Evolutionary conservation across 2,329 filamentous ascomycete genomes (phyloP).

Genomic region (Botrytis deweyae): DNA sequence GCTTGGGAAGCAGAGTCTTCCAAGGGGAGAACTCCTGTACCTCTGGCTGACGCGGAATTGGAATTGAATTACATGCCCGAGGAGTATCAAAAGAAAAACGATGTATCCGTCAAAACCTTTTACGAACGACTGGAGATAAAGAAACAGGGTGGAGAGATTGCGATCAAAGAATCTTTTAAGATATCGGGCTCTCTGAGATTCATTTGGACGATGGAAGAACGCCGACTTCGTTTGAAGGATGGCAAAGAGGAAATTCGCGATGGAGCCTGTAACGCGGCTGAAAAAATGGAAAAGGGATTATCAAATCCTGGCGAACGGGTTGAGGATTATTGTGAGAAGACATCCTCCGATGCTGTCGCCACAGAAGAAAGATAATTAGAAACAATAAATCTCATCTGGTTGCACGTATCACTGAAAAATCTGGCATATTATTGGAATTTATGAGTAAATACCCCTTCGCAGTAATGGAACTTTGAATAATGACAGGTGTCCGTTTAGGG

Average conservation of each 20-base stretch:
- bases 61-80: background rate
- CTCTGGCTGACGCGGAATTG: background rate
- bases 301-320: background rate
- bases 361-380: background rate
- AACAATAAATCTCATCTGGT: background rate
- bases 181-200: background rate
- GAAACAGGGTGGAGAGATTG: background rate
- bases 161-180: background rate
- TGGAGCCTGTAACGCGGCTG: background rate
- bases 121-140: background rate
- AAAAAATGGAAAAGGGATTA: no score
- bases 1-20: fast-evolving
- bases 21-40: background rate
- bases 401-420: background rate
- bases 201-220: background rate
- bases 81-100: background rate
- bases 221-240: background rate
- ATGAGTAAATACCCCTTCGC: background rate
- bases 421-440: fast-evolving
- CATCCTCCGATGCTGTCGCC: background rate
- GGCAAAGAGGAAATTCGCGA: background rate
- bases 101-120: background rate
- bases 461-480: background rate
- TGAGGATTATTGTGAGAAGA: background rate
- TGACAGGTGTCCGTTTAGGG: background rate